Conservation (phyloP, 176 grass and related monocot genomes). For the Miscanthus lutarioriparius region DNA sequence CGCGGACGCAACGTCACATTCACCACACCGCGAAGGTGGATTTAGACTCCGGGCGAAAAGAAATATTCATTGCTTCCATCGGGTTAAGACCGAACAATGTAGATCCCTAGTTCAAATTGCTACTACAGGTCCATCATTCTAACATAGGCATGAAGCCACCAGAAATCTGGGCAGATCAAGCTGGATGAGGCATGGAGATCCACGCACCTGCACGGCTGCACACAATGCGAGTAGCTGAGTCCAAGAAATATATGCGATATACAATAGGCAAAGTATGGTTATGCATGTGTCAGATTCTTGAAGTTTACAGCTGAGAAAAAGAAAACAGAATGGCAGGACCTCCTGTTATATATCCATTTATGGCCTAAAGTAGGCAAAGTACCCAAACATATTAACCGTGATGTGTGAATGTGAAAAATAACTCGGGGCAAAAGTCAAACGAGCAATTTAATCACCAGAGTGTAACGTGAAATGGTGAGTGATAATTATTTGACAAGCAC, state of each 20-base stretch:
- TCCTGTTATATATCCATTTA: background rate
- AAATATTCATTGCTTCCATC: background rate
- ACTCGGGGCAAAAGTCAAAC: background rate
- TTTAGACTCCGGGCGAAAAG: background rate
- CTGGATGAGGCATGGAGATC: slow-evolving; percentile 14
- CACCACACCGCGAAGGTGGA: background rate
- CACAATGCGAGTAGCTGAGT: background rate
- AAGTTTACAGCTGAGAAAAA: background rate
- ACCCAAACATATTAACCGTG: background rate
- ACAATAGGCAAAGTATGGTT: background rate
- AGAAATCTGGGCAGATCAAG: background rate
- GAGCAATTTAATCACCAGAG: background rate
- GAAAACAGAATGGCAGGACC: background rate
- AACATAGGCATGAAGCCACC: slow-evolving; percentile 2
- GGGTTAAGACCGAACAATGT: background rate
- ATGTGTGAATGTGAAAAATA: background rate
- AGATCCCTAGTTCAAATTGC: background rate
- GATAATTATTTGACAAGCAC: slow-evolving; percentile 1
- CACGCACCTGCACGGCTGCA: slow-evolving; percentile 25
- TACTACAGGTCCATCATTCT: background rate
- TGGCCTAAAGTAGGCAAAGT: background rate
- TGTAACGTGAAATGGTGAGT: background rate
- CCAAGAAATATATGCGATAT: background rate
- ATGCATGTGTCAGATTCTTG: background rate
- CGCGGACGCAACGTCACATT: background rate